Conservation (phyloP, 2,329 filamentous ascomycete species). For the Aureobasidium sp. region DNA sequence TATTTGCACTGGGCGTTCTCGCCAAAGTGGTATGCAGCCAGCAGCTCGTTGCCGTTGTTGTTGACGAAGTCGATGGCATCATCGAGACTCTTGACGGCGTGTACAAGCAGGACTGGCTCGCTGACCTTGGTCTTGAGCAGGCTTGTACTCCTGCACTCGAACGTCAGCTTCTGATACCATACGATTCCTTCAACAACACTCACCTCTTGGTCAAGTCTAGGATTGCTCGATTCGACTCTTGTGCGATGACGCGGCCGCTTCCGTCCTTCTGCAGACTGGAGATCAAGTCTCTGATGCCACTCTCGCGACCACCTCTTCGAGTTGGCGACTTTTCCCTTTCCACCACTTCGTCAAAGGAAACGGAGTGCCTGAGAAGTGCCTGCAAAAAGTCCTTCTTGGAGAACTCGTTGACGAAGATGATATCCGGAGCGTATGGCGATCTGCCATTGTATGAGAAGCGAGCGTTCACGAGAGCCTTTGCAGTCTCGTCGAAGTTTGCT, state of each 20-base stretch:
- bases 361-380: constrained; percentile 38
- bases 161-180: neutral
- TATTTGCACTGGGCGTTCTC: constrained; percentile 49
- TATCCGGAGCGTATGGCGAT: constrained; percentile 55
- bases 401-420: constrained; percentile 60
- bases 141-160: constrained; percentile 4
- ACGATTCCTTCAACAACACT: neutral
- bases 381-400: constrained; percentile 49
- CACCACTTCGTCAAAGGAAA: constrained; percentile 23
- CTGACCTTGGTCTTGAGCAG: constrained; percentile 31
- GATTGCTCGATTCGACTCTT: constrained; percentile 22
- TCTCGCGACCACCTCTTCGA: constrained; percentile 2
- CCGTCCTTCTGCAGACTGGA: constrained; percentile 15
- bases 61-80: constrained; percentile 47
- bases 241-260: constrained; percentile 19
- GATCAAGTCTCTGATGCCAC: constrained; percentile 12
- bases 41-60: constrained; percentile 28
- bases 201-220: constrained; percentile 21
- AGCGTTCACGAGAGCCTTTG: constrained; percentile 46
- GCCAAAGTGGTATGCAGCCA: constrained; percentile 50
- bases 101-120: constrained; percentile 40
- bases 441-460: constrained; percentile 49
- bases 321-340: constrained; percentile 15
- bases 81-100: constrained; percentile 45
- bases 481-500: constrained; percentile 48